These are phyloP conservation scores for Trichoderma endophyticum DNA, from an alignment of 2,329 filamentous ascomycete species.

Conservation along the genomic window DNA sequence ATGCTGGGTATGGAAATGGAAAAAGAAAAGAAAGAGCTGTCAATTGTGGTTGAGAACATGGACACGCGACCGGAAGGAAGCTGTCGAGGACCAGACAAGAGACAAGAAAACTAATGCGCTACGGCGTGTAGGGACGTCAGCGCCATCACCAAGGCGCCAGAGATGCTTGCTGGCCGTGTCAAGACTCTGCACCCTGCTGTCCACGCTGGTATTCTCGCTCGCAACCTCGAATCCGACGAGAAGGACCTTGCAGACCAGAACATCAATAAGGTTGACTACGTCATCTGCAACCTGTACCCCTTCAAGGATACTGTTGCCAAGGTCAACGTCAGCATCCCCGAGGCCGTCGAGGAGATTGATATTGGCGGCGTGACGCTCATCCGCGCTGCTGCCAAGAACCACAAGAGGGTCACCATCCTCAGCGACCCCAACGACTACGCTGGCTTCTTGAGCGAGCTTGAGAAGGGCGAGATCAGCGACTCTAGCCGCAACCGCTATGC, in stretches of 20 bases:
- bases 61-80: not conserved
- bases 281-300: slow-evolving; percentile 97
- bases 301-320: slow-evolving; percentile 99
- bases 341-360: slow-evolving; percentile 98
- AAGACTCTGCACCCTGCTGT: slow-evolving; percentile 98
- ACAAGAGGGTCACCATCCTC: slow-evolving; percentile 90
- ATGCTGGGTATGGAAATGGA: not conserved
- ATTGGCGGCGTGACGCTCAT: slow-evolving; percentile 97
- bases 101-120: slow-evolving; percentile 16
- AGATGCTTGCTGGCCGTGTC: slow-evolving; percentile 82
- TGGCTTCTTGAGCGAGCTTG: slow-evolving; percentile 87
- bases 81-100: not conserved
- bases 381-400: slow-evolving; percentile 96
- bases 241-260: slow-evolving; percentile 94
- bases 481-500: slow-evolving; percentile 84
- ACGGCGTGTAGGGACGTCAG: slow-evolving; percentile 73
- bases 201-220: slow-evolving; percentile 85
- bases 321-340: slow-evolving; percentile 92
- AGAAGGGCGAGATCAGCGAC: slow-evolving; percentile 81
- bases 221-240: slow-evolving; percentile 91
- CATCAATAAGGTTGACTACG: slow-evolving; percentile 91
- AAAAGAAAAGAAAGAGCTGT: not conserved
- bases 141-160: slow-evolving; percentile 91
- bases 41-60: not conserved
- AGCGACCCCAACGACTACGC: slow-evolving; percentile 93